Evolutionary conservation across 78 protist genomes (phyloP).

Genomic region (Cavenderia fasciculata): DNA sequence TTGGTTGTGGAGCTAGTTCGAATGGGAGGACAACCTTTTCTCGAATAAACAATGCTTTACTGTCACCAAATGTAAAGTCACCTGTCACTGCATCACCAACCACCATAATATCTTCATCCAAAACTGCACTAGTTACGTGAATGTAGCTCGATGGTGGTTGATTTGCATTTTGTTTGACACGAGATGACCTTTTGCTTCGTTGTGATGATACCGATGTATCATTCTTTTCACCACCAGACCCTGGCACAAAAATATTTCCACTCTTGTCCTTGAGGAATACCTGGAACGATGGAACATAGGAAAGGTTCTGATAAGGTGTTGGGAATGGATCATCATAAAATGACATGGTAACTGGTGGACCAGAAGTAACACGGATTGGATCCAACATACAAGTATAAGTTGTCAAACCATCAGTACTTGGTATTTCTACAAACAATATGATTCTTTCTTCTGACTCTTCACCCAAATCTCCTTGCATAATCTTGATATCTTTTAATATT

Average conservation of each 20-base stretch:
- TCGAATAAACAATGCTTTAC: constrained; percentile 4
- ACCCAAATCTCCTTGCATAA: background rate
- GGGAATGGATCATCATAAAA: background rate
- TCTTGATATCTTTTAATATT: background rate
- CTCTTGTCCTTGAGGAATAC: constrained; percentile 23
- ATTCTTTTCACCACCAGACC: background rate
- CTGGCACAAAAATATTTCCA: constrained; percentile 9
- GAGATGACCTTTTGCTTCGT: no score
- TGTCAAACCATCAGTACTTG: background rate
- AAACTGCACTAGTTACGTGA: background rate
- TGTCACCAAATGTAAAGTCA: background rate
- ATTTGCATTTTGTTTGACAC: background rate
- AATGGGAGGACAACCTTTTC: no score
- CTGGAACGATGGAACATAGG: constrained; percentile 3
- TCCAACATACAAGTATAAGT: background rate
- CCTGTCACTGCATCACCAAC: constrained; percentile 35
- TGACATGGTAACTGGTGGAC: constrained; percentile 18
- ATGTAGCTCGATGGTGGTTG: background rate
- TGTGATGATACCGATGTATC: background rate
- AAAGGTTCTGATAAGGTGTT: background rate
- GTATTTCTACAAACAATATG: no score
- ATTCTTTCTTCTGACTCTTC: constrained; percentile 19
- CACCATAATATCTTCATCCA: constrained; percentile 24
- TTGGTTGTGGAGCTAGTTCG: no score
- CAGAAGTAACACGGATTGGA: background rate